Evolutionary conservation across 176 grass and related monocot species (phyloP), one percentile per base, ranked within the genome.

Genomic region (Ensete glaucum): DNA sequence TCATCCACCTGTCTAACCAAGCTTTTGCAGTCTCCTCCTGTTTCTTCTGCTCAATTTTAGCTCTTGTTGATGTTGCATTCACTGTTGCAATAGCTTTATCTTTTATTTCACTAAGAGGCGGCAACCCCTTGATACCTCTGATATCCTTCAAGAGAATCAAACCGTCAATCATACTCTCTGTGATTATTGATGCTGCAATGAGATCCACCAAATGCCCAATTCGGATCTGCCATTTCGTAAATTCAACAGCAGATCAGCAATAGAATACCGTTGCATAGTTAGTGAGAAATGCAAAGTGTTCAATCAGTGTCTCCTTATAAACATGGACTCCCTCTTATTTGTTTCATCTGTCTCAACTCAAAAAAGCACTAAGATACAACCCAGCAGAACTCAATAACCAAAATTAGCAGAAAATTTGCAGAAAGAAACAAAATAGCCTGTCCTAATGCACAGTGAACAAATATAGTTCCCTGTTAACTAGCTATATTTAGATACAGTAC

Each of bases 71-170:
- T 55, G 81, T 87, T 34, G 78, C 75, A 71, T 82, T 89, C 82
- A 93, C 10, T 82, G 81, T 87, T 23, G 87, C 80, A 27, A 99
- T 91, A 57, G 86, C 86, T 74, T 64, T 83, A 62, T 99, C 90
- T 91, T 99, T 78, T 68, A 99, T 81, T 87, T 99, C 95, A 13
- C 15, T 76, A 67, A 99, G 77, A 25, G 95, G 95, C 58, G 95
- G 90, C 72, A 99, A 82, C 12, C 95, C 95, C 70, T 23, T 23
- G 22, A 23, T 23, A 23, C 22, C 22, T 11, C 86, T 87, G 53
- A 84, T 88, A 53, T 94, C 95, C 85, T 91, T 99, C 55, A 94
- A 79, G 26, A 99, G 88, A 87, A 99, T 94, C 83, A 99, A 80
- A 87, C 90, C 89, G 76, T 91, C 88, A 26, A 99, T 91, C 95